Base-by-base conservation (phyloP, 441 rosid genomes). In the Euphorbia schlechtendalii region DNA sequence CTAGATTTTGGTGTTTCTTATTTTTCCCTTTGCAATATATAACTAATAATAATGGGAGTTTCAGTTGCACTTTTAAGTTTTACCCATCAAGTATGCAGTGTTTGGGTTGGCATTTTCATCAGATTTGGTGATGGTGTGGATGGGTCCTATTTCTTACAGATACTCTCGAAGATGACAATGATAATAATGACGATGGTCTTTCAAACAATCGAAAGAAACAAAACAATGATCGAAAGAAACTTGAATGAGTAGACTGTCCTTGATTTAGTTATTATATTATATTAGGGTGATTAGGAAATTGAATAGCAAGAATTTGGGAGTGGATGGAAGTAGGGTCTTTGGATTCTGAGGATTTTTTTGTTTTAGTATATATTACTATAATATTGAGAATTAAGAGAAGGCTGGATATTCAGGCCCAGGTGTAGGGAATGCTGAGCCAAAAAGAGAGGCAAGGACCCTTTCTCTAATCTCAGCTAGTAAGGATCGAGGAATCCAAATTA, bases 351-450 rank as follows among this genome's bases (percentile, higher is more conserved):
- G 65, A 52, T 70, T 68, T 68, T 62, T 17, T 22, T n/a, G 28
- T 1, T n/a, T n/a, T 17, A 27, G 3, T 10, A 5, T 0, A 45
- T 8, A 17, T 0, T 0, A 15, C 18, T 10, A 4, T 12, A 43
- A 1, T n/a, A 3, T 0, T 5, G 41, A 3, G 38, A 45, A 18
- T 46, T 51, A 2, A 32, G 34, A 32, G 34, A 32, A 32, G 34
- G 34, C 34, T 32, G 6, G 34, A 6, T 6, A 32, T 32, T 32
- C 34, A 56, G 76, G 76, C 74, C 74, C 61, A 60, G 76, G 71
- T 71, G 72, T 43, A 43, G 82, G 78, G 61, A 61, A 71, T 74
- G 13, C 48, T 28, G 51, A 25, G 56, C 21, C 56, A n/a, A 25
- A 20, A 57, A n/a, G 11, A 12, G 62, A 38, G 53, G 56, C 41